Conservation (phyloP, 257 asterid genomes). For the Primulina tabacum region DNA sequence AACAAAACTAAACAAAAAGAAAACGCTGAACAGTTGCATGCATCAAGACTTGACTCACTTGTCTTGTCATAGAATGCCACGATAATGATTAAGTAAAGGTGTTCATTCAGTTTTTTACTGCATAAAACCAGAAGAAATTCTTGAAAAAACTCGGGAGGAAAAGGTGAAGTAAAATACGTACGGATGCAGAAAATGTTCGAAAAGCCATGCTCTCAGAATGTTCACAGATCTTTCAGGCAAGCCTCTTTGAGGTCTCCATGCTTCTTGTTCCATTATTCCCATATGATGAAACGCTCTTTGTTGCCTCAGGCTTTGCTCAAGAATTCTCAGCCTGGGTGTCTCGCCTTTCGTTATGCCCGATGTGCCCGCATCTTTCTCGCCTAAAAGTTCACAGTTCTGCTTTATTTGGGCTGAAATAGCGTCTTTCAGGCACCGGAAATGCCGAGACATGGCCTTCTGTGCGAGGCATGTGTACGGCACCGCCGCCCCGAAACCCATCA, state of each 20-base stretch:
- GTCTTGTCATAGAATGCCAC: neutral
- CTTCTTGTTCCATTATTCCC: conserved; percentile 99
- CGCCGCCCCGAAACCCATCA: conserved; percentile 98
- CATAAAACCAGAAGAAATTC: neutral
- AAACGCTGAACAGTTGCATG: neutral
- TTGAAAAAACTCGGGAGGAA: neutral
- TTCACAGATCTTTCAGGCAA: conserved; percentile 93
- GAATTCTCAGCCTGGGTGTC: conserved; percentile 75
- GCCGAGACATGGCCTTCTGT: conserved; percentile 94
- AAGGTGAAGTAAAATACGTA: conserved; percentile 35
- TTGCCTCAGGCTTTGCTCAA: conserved; percentile 82
- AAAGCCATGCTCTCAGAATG: conserved; percentile 94
- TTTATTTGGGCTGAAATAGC: conserved; percentile 71
- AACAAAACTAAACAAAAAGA: too few species aligned
- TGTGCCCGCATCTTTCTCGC: conserved; percentile 73
- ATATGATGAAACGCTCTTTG: conserved; percentile 92
- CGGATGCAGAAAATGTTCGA: conserved; percentile 98
- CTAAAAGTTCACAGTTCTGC: conserved; percentile 66
- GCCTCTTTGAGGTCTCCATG: conserved; percentile 97
- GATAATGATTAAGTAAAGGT: too few species aligned
- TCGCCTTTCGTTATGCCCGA: conserved; percentile 91
- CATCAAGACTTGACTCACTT: neutral
- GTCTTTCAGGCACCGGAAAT: conserved; percentile 87
- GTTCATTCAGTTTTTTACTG: neutral
- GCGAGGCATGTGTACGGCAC: conserved; percentile 85